phyloP scores from a whole-genome alignment of 2,329 filamentous ascomycete genomes.

The Aspergillus chevalieri region DNA sequence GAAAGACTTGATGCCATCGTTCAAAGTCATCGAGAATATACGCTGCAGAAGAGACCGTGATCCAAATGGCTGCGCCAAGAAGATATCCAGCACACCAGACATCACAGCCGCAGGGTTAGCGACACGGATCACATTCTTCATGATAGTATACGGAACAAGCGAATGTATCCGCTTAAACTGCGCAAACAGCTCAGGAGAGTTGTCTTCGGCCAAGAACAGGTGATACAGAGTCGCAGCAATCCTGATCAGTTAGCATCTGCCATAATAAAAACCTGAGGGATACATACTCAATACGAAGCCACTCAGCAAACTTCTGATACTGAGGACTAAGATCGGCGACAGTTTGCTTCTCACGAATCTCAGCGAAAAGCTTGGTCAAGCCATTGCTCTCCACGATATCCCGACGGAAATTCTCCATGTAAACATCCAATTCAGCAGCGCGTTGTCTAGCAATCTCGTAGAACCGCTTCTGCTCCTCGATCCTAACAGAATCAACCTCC shows the following conservation, averaged over 20 bases:
- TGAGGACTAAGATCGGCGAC: conserved; percentile 87
- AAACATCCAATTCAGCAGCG: conserved; percentile 87
- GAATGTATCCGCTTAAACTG: conserved; percentile 93
- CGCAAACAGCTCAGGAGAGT: conserved; percentile 91
- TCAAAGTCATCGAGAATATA: conserved; percentile 85
- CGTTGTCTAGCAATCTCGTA: conserved; percentile 91
- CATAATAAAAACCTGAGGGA: not conserved
- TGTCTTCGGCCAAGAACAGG: conserved; percentile 94
- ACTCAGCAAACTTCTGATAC: conserved; percentile 97
- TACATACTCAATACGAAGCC: conserved; percentile 78
- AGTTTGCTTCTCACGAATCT: conserved; percentile 83
- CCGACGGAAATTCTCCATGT: conserved; percentile 78
- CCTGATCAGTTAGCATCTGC: conserved; percentile 26
- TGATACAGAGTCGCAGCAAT: conserved; percentile 95
- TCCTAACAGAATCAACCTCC: conserved; percentile 74
- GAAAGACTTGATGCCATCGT: conserved; percentile 81
- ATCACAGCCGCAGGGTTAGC: conserved; percentile 96
- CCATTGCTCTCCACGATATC: conserved; percentile 73
- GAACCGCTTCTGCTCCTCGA: conserved; percentile 89
- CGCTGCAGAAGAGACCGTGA: conserved; percentile 84
- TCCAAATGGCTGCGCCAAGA: conserved; percentile 91
- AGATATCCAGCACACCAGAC: conserved; percentile 90
- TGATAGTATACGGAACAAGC: conserved; percentile 80
- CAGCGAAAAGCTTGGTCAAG: conserved; percentile 82
- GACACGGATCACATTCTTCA: conserved; percentile 96